phyloP scores from a whole-genome alignment of 2,329 filamentous ascomycete genomes.

The Ophiobolus disseminans region DNA sequence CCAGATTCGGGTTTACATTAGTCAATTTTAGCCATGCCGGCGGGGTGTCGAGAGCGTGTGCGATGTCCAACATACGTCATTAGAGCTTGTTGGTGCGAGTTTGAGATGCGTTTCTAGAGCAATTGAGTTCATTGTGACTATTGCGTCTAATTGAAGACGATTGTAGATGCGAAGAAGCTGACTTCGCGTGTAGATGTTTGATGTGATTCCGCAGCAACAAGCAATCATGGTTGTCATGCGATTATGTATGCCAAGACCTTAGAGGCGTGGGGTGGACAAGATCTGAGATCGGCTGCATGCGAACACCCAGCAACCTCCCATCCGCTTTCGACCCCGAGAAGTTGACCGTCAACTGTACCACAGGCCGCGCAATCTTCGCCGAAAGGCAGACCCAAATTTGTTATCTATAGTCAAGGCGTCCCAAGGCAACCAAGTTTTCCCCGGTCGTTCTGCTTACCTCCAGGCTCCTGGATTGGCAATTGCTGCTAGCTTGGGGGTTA shows the following conservation, averaged over 20 bases:
- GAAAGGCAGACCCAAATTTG: too few species aligned
- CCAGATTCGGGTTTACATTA: conserved; percentile 32
- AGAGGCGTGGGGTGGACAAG: conserved; percentile 23
- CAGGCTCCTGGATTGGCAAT: too few species aligned
- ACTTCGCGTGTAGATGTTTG: conserved; percentile 4
- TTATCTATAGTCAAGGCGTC: too few species aligned
- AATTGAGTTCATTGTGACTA: background rate
- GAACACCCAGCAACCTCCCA: background rate
- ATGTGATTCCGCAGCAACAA: conserved; percentile 5
- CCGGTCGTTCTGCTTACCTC: too few species aligned
- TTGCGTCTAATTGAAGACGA: background rate
- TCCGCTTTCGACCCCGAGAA: too few species aligned
- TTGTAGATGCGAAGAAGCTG: conserved; percentile 3
- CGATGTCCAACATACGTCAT: conserved; percentile 13
- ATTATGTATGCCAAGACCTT: conserved; percentile 31
- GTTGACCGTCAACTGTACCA: too few species aligned
- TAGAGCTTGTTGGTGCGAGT: too few species aligned
- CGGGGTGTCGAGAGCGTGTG: conserved; percentile 20
- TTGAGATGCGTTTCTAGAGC: too few species aligned
- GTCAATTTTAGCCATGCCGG: conserved; percentile 30
- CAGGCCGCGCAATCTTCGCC: too few species aligned
- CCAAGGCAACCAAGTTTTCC: too few species aligned
- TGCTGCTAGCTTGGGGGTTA: too few species aligned
- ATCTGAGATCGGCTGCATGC: too few species aligned
- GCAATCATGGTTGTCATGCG: conserved; percentile 25